Base-by-base conservation (phyloP, 768 basidiomycete species). In the Psilocybe azurescens region DNA sequence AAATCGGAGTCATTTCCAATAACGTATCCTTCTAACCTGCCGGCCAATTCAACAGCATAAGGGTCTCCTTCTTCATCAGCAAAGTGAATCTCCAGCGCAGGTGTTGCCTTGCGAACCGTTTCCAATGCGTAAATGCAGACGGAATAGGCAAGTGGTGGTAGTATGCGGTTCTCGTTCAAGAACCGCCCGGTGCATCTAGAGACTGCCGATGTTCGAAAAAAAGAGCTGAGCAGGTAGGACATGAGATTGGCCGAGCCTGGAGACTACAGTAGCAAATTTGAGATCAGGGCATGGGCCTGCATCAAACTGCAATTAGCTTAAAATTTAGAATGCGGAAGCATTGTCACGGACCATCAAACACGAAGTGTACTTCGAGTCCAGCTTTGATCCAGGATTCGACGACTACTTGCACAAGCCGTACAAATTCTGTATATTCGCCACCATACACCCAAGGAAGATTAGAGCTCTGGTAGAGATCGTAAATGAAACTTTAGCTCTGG, bases 61-160 rank as follows among this genome's bases (percentile, higher is more conserved):
- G 91, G 90, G 72, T 94, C 93, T 9, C 86, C 91, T 72, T 94
- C 93, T 73, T 88, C 88, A 66, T 94, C 91, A 5, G 92, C 91
- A 63, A 89, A 88, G 72, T 89, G 85, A 6, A 93, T 66, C 44
- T 86, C 77, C 18, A 92, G 69, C 5, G 67, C 66, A 18, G 76
- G 65, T 1, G 72, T 75, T 13, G 65, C 62, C n/a, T 74, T 65
- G 55, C 75, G 69, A 9, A 88, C 59, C 10, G 64, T 64, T 48
- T 78, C 68, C 2, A 94, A 73, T 8, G 85, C 83, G 50, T 85
- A 77, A 1, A 93, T 70, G 66, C 88, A 91, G 2, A 85, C 79
- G 7, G 78, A 70, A 70, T 86, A 86, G 49, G 77, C 75, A 28
- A 93, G 80, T 1, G 91, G 91, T 1, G 93, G 93, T 29, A 93